Evolutionary conservation across 2,329 filamentous ascomycete species (phyloP).

Genomic region (Colletotrichum sp.): DNA sequence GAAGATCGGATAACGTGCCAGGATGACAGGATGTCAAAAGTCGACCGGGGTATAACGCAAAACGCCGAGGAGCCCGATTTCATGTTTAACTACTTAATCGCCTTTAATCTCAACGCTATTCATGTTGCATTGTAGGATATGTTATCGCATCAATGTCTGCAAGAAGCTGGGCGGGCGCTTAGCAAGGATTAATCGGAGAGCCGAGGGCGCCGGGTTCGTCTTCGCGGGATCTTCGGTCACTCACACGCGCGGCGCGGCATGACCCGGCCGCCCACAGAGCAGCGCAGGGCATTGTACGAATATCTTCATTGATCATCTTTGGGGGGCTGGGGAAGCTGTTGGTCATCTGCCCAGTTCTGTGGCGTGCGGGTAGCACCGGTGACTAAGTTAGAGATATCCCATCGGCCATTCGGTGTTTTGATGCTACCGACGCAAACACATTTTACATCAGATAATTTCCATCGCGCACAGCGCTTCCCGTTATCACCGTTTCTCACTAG

Average conservation of each 20-base stretch:
- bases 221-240: not conserved
- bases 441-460: not conserved
- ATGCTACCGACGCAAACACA: not conserved
- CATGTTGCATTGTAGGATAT: not conserved
- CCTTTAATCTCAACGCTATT: not conserved
- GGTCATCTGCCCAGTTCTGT: not conserved
- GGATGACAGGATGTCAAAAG: not conserved
- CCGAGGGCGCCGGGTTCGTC: not conserved
- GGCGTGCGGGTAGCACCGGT: not conserved
- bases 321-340: fast-evolving
- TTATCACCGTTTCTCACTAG: not conserved
- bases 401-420: not conserved
- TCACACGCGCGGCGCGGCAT: not conserved
- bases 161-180: not conserved
- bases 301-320: not conserved
- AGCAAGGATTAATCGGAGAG: not conserved
- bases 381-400: not conserved
- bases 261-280: not conserved
- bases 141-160: not conserved
- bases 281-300: not conserved
- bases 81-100: not conserved
- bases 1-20: not conserved
- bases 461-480: not conserved
- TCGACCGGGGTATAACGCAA: not conserved
- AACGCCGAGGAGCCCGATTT: not conserved